Percentiles rank a stretch among this genome's conserved stretches.
phyloP scores from a whole-genome alignment of 805 yeast genomes.

The Clavispora santaluciae region DNA sequence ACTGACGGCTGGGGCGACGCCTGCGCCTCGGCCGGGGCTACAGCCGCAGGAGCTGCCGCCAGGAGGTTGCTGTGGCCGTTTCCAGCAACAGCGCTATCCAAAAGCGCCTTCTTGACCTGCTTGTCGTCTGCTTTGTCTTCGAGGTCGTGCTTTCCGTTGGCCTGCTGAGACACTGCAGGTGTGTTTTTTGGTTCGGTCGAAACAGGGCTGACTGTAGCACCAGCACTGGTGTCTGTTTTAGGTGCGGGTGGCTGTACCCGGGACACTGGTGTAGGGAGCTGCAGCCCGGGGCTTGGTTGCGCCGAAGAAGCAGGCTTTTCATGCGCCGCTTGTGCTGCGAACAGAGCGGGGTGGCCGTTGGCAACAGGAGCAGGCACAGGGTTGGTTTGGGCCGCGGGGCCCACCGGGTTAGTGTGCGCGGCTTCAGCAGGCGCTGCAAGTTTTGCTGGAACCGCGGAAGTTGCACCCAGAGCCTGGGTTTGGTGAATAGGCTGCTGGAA shows the following conservation, averaged over 20 bases:
- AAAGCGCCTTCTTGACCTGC: conserved; percentile 19
- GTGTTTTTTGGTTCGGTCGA: conserved; percentile 3
- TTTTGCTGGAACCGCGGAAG: not conserved
- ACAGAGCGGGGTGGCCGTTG: not conserved
- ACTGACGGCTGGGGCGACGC: too few relatives aligned
- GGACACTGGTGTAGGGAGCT: not conserved
- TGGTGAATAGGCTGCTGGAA: conserved; percentile 3
- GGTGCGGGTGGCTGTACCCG: not conserved
- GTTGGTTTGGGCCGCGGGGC: too few relatives aligned
- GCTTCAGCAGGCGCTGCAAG: too few relatives aligned
- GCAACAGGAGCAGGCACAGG: too few relatives aligned
- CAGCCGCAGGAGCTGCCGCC: conserved; percentile 4
- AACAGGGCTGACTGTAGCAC: conserved; percentile 2
- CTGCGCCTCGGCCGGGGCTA: conserved; percentile 2
- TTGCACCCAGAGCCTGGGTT: not conserved
- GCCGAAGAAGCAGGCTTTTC: not conserved
- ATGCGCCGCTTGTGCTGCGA: not conserved
- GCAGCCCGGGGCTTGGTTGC: not conserved
- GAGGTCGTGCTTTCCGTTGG: conserved; percentile 30
- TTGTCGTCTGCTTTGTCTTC: conserved; percentile 34
- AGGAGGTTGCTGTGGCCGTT: not conserved
- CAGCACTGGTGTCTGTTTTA: not conserved
- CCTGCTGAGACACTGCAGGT: conserved; percentile 2
- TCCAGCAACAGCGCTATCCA: not conserved
- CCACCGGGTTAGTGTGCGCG: too few relatives aligned